A percentile compares a stretch with the other conserved stretches of the same genome.
Evolutionary conservation across 192 early-diverging fungal species (phyloP).

Genomic region (Coemansia sp.): DNA sequence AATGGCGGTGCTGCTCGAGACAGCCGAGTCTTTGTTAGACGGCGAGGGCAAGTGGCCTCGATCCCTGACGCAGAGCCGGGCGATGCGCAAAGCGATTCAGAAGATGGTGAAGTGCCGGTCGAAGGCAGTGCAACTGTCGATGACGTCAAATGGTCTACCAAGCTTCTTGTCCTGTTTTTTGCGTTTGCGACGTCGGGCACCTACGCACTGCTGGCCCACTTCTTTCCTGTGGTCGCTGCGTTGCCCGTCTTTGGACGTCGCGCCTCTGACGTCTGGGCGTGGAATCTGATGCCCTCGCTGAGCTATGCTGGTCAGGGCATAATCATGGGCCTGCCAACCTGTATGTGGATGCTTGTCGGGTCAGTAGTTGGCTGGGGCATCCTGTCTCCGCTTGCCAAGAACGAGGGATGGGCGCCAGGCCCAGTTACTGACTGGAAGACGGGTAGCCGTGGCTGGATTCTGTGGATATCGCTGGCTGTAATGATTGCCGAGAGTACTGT

Average conservation of each 20-base stretch:
- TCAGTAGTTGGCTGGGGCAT: slow-evolving; percentile 73
- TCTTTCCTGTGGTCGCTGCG: slow-evolving; percentile 55
- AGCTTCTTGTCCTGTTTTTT: slow-evolving; percentile 53
- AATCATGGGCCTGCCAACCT: slow-evolving; percentile 79
- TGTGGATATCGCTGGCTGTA: slow-evolving; percentile 75
- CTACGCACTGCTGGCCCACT: slow-evolving; percentile 65
- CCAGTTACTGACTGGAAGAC: slow-evolving; percentile 65
- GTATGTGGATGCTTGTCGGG: slow-evolving; percentile 67
- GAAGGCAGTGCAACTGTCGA: slow-evolving; percentile 6
- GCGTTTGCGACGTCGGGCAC: slow-evolving; percentile 62
- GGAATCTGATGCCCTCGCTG: slow-evolving; percentile 69
- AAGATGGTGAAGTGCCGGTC: not conserved
- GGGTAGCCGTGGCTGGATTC: slow-evolving; percentile 72
- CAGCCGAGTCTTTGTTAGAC: not conserved
- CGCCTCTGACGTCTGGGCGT: slow-evolving; percentile 60
- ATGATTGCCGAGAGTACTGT: slow-evolving; percentile 74
- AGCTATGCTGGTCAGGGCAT: slow-evolving; percentile 78
- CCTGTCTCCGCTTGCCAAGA: slow-evolving; percentile 64
- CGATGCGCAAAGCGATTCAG: not conserved
- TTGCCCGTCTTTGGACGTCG: slow-evolving; percentile 59
- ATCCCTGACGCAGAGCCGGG: not conserved
- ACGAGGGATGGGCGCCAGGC: slow-evolving; percentile 70
- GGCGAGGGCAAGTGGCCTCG: not conserved
- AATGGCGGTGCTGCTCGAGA: not conserved
- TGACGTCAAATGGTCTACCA: slow-evolving; percentile 61